Evolutionary conservation across 129 eudicot genomes (phyloP).

Genomic region (Pittosporum tobira): DNA sequence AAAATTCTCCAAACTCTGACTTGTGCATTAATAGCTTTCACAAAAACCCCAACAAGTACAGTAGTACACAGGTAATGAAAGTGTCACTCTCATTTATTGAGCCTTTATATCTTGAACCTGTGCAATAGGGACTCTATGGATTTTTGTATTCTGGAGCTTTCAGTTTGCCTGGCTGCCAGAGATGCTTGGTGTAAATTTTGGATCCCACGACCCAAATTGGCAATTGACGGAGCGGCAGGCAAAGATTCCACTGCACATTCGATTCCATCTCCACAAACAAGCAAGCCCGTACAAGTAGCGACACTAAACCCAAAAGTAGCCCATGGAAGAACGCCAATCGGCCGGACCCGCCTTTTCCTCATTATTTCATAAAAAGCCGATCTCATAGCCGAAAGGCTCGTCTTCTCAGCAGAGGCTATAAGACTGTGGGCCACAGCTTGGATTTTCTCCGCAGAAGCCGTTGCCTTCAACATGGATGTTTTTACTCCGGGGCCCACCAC

Average conservation of each 20-base stretch:
- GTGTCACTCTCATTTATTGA: constrained; percentile 22
- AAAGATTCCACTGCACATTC: constrained; percentile 86
- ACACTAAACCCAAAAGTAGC: constrained; percentile 81
- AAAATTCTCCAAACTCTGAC: background rate
- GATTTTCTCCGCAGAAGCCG: constrained; percentile 76
- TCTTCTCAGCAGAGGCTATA: constrained; percentile 74
- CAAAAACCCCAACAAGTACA: background rate
- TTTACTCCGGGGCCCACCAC: constrained; percentile 48
- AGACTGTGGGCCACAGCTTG: constrained; percentile 67
- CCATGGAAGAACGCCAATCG: constrained; percentile 71
- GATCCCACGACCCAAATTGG: constrained; percentile 87
- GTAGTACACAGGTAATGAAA: background rate
- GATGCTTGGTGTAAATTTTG: constrained; percentile 65
- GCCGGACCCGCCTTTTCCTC: constrained; percentile 62
- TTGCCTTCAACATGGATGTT: constrained; percentile 56
- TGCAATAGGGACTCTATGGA: constrained; percentile 55
- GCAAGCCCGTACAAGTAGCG: constrained; percentile 67
- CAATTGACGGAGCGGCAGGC: constrained; percentile 82
- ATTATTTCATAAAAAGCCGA: constrained; percentile 85
- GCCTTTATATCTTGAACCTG: constrained; percentile 43
- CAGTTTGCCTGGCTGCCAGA: constrained; percentile 31
- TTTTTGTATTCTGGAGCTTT: constrained; percentile 54
- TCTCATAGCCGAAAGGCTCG: constrained; percentile 87
- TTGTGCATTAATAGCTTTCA: background rate
- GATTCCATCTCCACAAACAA: constrained; percentile 78